Evolutionary conservation across 2,329 filamentous ascomycete species (phyloP).

Genomic region (Exophiala oligosperma): DNA sequence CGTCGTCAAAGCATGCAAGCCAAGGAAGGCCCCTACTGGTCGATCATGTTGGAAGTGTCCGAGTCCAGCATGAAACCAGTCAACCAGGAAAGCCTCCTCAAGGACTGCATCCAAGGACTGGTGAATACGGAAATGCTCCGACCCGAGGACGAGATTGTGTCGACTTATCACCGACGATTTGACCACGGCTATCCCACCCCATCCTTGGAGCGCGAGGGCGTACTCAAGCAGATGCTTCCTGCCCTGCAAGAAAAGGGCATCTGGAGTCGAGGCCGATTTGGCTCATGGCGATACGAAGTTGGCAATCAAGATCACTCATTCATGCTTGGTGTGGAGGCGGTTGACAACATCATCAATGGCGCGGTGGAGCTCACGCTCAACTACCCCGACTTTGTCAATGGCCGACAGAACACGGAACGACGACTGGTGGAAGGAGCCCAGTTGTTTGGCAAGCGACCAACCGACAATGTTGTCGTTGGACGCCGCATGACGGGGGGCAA

Average conservation of each 20-base stretch:
- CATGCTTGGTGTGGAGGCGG: slow-evolving; percentile 94
- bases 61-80: slow-evolving; percentile 96
- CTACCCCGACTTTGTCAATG: slow-evolving; percentile 95
- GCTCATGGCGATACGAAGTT: slow-evolving; percentile 96
- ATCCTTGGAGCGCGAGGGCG: slow-evolving; percentile 89
- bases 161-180: slow-evolving; percentile 96
- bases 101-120: slow-evolving; percentile 91
- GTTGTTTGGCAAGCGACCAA: slow-evolving; percentile 51
- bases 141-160: slow-evolving; percentile 89
- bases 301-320: slow-evolving; percentile 98
- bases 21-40: slow-evolving; percentile 96
- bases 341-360: slow-evolving; percentile 84
- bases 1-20: slow-evolving; percentile 71
- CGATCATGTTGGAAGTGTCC: slow-evolving; percentile 98
- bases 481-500: slow-evolving; percentile 30
- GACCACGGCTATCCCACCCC: slow-evolving; percentile 98
- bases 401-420: slow-evolving; percentile 62
- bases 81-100: slow-evolving; percentile 77
- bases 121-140: slow-evolving; percentile 98
- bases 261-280: slow-evolving; percentile 93
- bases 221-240: slow-evolving; percentile 87
- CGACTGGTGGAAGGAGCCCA: slow-evolving; percentile 63
- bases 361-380: slow-evolving; percentile 90
- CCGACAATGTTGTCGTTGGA: slow-evolving; percentile 20
- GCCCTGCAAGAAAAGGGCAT: slow-evolving; percentile 90